Evolutionary conservation across 345 rosid genomes (phyloP).

Genomic region (Kandelia obovata): DNA sequence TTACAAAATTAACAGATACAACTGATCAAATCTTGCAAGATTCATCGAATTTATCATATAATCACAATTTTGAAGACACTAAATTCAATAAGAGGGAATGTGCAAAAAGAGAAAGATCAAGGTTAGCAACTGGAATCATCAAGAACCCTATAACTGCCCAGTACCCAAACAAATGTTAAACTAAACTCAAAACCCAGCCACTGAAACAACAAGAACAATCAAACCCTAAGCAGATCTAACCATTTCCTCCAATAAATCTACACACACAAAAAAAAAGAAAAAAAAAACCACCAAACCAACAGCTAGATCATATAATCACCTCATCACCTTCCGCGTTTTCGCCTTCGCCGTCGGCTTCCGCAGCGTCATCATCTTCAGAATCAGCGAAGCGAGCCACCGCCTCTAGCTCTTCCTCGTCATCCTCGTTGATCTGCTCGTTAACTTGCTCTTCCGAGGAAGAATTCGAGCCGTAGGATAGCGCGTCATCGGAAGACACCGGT

Average conservation of each 20-base stretch:
- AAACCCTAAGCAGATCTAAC: slow-evolving; percentile 11
- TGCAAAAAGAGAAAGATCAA: background rate
- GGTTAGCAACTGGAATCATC: background rate
- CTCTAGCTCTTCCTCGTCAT: slow-evolving; percentile 94
- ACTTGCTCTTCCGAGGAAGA: slow-evolving; percentile 65
- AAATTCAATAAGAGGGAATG: too few species aligned
- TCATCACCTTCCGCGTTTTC: slow-evolving; percentile 36
- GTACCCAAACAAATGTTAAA: background rate
- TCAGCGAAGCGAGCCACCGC: slow-evolving; percentile 86
- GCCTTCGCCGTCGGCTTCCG: slow-evolving; percentile 23
- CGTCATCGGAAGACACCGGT: slow-evolving; percentile 68
- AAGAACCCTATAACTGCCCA: background rate
- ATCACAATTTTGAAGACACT: too few species aligned
- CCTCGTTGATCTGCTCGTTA: slow-evolving; percentile 62
- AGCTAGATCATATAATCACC: slow-evolving; percentile 23
- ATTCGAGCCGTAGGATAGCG: slow-evolving; percentile 45
- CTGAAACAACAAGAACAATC: background rate
- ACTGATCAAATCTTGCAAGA: too few species aligned
- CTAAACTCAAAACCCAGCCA: slow-evolving; percentile 1
- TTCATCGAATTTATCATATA: too few species aligned
- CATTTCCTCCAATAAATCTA: background rate
- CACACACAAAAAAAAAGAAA: background rate
- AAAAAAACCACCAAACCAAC: background rate
- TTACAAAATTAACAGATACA: too few species aligned
- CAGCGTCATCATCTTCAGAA: slow-evolving; percentile 59